A percentile compares a stretch with the other conserved stretches of the same genome.
Evolutionary conservation across 2,329 filamentous ascomycete species (phyloP).

Genomic region (Alternaria novae-zelandiae): DNA sequence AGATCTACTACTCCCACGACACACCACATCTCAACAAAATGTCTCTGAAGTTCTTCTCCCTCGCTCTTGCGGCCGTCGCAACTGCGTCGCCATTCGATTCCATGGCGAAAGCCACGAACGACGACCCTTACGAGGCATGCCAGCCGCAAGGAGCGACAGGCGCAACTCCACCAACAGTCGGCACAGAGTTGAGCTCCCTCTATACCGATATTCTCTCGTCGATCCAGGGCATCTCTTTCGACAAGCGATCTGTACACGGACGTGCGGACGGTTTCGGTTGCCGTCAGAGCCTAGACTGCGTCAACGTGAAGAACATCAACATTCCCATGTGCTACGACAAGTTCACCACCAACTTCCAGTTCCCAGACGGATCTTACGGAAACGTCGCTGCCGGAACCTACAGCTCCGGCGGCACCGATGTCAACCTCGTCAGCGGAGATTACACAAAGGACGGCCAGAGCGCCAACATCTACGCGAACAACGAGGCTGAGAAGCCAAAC

Average conservation of each 20-base stretch:
- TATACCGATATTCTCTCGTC: slow-evolving; percentile 46
- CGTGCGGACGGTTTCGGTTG: slow-evolving; percentile 41
- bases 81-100: slow-evolving; percentile 29
- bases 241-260: slow-evolving; percentile 31
- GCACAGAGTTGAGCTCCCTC: slow-evolving; percentile 42
- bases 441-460: slow-evolving; percentile 50
- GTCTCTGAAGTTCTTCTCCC: slow-evolving; percentile 31
- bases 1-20: neutral
- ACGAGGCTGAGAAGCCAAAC: slow-evolving; percentile 50
- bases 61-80: slow-evolving; percentile 33
- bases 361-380: slow-evolving; percentile 56
- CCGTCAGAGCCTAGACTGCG: slow-evolving; percentile 49
- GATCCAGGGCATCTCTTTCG: slow-evolving; percentile 42
- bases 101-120: slow-evolving; percentile 30
- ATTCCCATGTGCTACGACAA: slow-evolving; percentile 61
- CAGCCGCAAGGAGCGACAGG: slow-evolving; percentile 44
- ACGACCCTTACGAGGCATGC: slow-evolving; percentile 44
- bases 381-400: slow-evolving; percentile 55
- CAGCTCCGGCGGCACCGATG: slow-evolving; percentile 45
- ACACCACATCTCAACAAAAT: slow-evolving; percentile 16
- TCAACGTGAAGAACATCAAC: slow-evolving; percentile 49
- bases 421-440: slow-evolving; percentile 55
- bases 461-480: slow-evolving; percentile 55
- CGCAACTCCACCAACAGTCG: slow-evolving; percentile 38
- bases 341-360: slow-evolving; percentile 59